Evolutionary conservation across 345 rosid genomes (phyloP).

Genomic region (Alliaria petiolata): DNA sequence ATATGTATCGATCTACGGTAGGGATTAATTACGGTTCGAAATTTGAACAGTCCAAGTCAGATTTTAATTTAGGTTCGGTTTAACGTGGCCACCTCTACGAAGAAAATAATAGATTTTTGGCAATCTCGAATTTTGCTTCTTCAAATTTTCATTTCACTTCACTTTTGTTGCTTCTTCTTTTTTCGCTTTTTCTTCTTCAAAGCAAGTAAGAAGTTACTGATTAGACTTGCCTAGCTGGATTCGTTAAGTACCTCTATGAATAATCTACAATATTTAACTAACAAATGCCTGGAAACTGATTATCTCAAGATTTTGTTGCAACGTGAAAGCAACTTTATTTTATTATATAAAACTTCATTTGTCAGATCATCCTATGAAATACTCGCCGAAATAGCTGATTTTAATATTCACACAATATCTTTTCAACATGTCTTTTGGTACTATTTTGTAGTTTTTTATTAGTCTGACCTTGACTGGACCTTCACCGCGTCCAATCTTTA

Average conservation of each 20-base stretch:
- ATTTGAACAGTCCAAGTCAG: not conserved
- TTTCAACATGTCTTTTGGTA: slow-evolving; percentile 11
- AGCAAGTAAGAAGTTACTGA: slow-evolving; percentile 1
- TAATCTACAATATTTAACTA: slow-evolving; percentile 16
- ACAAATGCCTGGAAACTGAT: slow-evolving; percentile 23
- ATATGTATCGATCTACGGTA: not conserved
- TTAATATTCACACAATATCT: slow-evolving; percentile 16
- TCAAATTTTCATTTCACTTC: not conserved
- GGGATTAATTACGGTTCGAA: not conserved
- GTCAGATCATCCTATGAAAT: slow-evolving; percentile 32
- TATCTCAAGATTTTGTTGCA: slow-evolving; percentile 16
- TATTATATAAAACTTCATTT: slow-evolving; percentile 20
- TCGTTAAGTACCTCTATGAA: slow-evolving; percentile 20
- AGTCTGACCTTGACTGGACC: slow-evolving; percentile 16
- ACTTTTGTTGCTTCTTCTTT: not conserved
- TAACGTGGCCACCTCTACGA: not conserved
- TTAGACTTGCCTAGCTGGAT: slow-evolving; percentile 13
- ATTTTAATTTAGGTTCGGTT: not conserved
- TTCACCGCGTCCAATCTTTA: not conserved
- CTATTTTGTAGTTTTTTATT: not conserved
- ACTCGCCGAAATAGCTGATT: slow-evolving; percentile 30
- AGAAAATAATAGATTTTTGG: not conserved
- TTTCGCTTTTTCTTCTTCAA: not conserved
- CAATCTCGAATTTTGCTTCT: not conserved
- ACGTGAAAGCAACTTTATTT: slow-evolving; percentile 8